These are phyloP conservation scores for Raffaelea ambrosiae DNA, from an alignment of 2,329 filamentous ascomycete species.

Conservation along the genomic window DNA sequence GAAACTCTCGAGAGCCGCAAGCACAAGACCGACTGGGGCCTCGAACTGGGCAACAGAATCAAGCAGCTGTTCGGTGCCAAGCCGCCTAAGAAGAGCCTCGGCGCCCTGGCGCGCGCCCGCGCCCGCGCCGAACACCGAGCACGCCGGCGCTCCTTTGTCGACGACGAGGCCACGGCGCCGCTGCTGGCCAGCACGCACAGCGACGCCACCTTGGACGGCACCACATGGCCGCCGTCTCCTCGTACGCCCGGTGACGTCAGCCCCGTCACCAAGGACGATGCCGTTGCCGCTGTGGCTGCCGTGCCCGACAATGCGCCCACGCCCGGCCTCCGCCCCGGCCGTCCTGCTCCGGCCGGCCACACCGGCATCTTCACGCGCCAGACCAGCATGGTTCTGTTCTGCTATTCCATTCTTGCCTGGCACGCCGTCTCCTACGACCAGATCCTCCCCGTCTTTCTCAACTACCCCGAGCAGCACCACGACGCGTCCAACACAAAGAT, in stretches of 20 bases:
- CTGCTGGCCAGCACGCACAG: slow-evolving; percentile 26
- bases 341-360: background rate
- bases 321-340: background rate
- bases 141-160: slow-evolving; percentile 40
- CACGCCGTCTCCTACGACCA: slow-evolving; percentile 84
- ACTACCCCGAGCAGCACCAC: slow-evolving; percentile 54
- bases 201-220: too few relatives aligned
- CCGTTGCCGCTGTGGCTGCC: background rate
- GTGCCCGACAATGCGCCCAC: background rate
- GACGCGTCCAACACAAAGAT: slow-evolving; percentile 50
- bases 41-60: slow-evolving; percentile 63
- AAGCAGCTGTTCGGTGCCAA: slow-evolving; percentile 20
- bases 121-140: slow-evolving; percentile 16
- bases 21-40: slow-evolving; percentile 63
- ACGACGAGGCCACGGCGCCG: slow-evolving; percentile 48
- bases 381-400: slow-evolving; percentile 40
- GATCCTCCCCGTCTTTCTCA: slow-evolving; percentile 78
- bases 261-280: slow-evolving; percentile 18
- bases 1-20: slow-evolving; percentile 75
- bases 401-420: slow-evolving; percentile 73
- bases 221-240: too few relatives aligned
- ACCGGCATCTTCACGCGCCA: slow-evolving; percentile 20
- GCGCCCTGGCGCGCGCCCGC: background rate
- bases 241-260: slow-evolving; percentile 20
- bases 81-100: slow-evolving; percentile 1